Conservation (phyloP, 2,329 filamentous ascomycete species). For the Rosellinia necatrix region DNA sequence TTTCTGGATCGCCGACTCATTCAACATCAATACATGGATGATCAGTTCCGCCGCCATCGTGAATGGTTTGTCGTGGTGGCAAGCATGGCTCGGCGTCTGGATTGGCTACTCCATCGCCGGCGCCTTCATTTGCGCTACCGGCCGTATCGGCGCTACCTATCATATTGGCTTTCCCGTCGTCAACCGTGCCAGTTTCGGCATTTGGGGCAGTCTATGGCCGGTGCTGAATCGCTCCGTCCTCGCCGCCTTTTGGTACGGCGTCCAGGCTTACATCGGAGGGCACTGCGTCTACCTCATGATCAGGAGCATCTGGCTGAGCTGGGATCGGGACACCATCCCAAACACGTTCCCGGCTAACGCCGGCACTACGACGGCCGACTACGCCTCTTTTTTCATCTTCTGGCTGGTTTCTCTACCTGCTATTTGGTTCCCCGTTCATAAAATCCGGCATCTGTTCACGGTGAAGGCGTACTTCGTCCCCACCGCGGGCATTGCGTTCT, state of each 20-base stretch:
- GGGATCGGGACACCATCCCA: constrained; percentile 62
- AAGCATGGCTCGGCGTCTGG: constrained; percentile 88
- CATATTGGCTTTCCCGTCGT: constrained; percentile 89
- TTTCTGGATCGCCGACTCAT: constrained; percentile 84
- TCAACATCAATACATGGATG: constrained; percentile 96
- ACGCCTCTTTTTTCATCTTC: constrained; percentile 84
- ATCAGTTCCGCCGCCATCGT: constrained; percentile 84
- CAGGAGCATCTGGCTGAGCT: constrained; percentile 76
- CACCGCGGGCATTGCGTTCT: constrained; percentile 79
- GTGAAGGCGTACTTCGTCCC: constrained; percentile 87
- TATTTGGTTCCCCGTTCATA: constrained; percentile 87
- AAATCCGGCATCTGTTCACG: constrained; percentile 88
- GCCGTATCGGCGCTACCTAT: constrained; percentile 83
- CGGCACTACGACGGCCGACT: constrained; percentile 76
- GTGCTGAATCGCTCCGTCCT: constrained; percentile 88
- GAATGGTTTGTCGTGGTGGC: constrained; percentile 84
- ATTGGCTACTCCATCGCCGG: constrained; percentile 80
- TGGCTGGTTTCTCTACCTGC: constrained; percentile 81
- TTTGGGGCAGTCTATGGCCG: constrained; percentile 89
- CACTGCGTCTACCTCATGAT: constrained; percentile 90
- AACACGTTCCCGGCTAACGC: constrained; percentile 69
- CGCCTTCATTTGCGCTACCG: constrained; percentile 75
- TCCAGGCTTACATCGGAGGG: constrained; percentile 84
- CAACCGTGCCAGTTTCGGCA: constrained; percentile 77
- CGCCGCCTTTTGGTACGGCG: constrained; percentile 85